Percentiles rank a stretch among this genome's conserved stretches.
Conservation (phyloP, 2,329 filamentous ascomycete species). For the Aspergillus viridinutans region DNA sequence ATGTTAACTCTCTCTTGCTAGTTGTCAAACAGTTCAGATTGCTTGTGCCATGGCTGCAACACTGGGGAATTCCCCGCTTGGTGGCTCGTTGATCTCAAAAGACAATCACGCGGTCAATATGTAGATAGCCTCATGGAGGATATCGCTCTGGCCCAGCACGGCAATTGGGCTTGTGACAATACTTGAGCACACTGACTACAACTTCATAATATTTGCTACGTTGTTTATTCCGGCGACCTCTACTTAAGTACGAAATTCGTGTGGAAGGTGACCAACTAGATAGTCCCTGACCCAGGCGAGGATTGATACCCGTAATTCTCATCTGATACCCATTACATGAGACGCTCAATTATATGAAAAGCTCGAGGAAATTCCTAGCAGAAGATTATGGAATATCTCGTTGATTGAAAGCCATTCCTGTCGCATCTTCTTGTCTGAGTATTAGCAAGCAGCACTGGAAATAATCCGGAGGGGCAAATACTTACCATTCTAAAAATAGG, state of each 20-base stretch:
- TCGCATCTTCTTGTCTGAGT: not conserved
- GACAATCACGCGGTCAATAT: not conserved
- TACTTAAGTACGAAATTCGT: not conserved
- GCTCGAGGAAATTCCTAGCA: not conserved
- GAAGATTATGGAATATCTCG: not conserved
- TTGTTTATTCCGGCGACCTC: not conserved
- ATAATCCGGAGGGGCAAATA: not conserved
- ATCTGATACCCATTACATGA: not conserved
- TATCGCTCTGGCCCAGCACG: not conserved
- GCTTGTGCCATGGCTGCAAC: too few species aligned
- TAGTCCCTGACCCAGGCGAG: not conserved
- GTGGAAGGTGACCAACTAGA: not conserved
- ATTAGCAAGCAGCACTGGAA: not conserved
- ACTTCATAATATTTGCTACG: not conserved
- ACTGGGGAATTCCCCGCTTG: not conserved
- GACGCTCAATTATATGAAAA: not conserved
- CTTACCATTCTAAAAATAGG: constrained; percentile 26
- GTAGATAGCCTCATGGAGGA: not conserved
- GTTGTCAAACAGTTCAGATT: not conserved
- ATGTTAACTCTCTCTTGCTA: not conserved
- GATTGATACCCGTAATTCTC: not conserved
- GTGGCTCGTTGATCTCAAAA: not conserved
- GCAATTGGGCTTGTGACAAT: not conserved
- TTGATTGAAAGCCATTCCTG: not conserved
- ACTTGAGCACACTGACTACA: not conserved